Conservation (phyloP, 2,329 filamentous ascomycete species). For the Trichothecium roseum region DNA sequence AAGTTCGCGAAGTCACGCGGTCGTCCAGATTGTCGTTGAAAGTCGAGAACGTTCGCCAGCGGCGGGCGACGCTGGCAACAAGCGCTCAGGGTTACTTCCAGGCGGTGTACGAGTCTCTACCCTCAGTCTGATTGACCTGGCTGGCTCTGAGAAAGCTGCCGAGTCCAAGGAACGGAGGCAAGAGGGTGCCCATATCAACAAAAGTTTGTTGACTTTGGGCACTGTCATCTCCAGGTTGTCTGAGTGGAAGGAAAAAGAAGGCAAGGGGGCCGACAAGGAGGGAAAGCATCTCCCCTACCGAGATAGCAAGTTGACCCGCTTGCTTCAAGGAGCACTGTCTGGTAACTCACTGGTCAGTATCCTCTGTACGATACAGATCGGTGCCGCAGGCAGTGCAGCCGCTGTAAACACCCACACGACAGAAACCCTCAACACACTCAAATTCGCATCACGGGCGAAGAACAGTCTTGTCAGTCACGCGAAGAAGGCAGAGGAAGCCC, state of each 20-base stretch:
- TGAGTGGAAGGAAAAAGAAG: conserved; percentile 74
- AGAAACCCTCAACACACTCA: conserved; percentile 91
- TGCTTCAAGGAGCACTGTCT: conserved; percentile 85
- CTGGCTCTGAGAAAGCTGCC: conserved; percentile 90
- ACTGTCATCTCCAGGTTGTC: conserved; percentile 93
- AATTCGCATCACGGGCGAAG: conserved; percentile 92
- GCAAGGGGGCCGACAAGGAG: conserved; percentile 65
- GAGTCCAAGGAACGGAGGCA: conserved; percentile 89
- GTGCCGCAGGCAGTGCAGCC: conserved; percentile 62
- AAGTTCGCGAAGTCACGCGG: conserved; percentile 94
- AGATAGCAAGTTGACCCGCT: conserved; percentile 90
- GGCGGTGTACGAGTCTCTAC: conserved; percentile 94
- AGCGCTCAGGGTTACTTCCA: conserved; percentile 60
- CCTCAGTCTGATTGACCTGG: conserved; percentile 88
- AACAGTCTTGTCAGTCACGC: conserved; percentile 97
- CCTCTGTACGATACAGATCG: conserved; percentile 89
- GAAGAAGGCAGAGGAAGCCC: conserved; percentile 84
- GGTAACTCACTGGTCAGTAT: conserved; percentile 95
- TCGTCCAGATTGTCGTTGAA: conserved; percentile 97
- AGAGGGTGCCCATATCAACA: conserved; percentile 97
- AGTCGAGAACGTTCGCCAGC: conserved; percentile 72
- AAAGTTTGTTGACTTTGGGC: conserved; percentile 86
- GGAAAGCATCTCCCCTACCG: conserved; percentile 90
- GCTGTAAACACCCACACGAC: conserved; percentile 64
- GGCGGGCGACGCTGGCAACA: conserved; percentile 37